Percentiles rank a stretch among this genome's conserved stretches.
Evolutionary conservation across 2,329 filamentous ascomycete species (phyloP).

Genomic region (Alternaria atra): DNA sequence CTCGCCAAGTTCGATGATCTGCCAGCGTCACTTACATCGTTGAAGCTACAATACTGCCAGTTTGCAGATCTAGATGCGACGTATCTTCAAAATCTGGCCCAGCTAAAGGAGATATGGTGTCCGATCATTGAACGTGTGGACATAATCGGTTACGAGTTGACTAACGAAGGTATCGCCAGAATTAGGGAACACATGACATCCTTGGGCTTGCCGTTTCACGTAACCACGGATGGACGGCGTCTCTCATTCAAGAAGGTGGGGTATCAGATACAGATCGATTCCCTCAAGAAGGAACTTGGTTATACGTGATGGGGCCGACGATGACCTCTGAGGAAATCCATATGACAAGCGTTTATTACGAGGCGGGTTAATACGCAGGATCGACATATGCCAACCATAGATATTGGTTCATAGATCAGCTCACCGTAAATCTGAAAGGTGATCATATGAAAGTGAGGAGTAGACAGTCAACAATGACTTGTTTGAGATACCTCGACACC

Average conservation of each 20-base stretch:
- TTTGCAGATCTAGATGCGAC: background rate
- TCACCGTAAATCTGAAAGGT: no score
- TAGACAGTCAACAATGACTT: no score
- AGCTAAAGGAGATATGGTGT: slow-evolving; percentile 7
- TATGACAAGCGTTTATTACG: background rate
- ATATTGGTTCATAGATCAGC: no score
- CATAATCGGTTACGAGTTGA: background rate
- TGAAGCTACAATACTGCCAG: background rate
- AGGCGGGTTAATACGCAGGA: background rate
- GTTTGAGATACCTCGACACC: no score
- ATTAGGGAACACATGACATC: background rate
- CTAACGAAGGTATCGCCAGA: background rate
- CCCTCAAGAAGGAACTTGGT: no score
- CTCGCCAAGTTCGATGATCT: slow-evolving; percentile 1
- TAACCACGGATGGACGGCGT: background rate
- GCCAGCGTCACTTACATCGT: background rate
- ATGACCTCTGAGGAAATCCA: background rate
- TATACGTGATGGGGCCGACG: background rate
- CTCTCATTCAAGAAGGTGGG: background rate
- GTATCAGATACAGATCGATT: background rate
- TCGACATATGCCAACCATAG: no score
- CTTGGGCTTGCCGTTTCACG: background rate
- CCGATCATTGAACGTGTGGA: slow-evolving; percentile 1
- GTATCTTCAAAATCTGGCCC: background rate
- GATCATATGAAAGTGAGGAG: no score